A percentile compares a stretch with the other conserved stretches of the same genome.
These are phyloP conservation scores for Solanum aculeatissimum DNA, from an alignment of 305 asterid species.

Conservation along the genomic window DNA sequence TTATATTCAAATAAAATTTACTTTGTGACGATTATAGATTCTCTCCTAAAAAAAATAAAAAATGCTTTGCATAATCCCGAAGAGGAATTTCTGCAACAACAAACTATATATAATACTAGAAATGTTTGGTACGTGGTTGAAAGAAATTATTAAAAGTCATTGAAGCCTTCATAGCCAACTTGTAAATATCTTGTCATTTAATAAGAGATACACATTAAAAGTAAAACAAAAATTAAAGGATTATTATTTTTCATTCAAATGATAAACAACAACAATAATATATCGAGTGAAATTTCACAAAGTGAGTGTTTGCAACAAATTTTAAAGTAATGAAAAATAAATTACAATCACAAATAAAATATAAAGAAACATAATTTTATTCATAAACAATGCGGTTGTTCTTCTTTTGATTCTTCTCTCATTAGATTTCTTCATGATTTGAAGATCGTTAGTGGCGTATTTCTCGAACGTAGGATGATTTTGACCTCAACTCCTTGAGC, in stretches of 20 bases:
- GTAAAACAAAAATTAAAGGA: no score
- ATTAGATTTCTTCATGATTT: no score
- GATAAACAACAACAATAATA: not conserved
- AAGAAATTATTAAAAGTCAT: not conserved
- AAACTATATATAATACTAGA: not conserved
- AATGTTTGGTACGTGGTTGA: not conserved
- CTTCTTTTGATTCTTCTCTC: no score
- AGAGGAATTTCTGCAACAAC: not conserved
- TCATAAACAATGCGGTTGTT: no score
- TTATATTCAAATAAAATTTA: not conserved
- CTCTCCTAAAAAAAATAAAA: not conserved
- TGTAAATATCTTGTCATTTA: not conserved
- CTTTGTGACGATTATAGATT: not conserved
- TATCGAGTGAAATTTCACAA: no score
- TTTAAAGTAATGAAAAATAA: no score
- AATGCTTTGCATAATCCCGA: not conserved
- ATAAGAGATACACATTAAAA: not conserved
- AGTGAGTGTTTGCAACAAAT: no score
- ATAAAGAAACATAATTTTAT: no score
- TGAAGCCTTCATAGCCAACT: not conserved
- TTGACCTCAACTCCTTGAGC: no score
- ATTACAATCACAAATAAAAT: no score
- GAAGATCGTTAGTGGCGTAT: no score
- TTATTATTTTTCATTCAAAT: not conserved
- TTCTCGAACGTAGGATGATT: no score